Evolutionary conservation across 2,329 filamentous ascomycete genomes (phyloP), one percentile per base, ranked within the genome.

Genomic region (Aspergillus quadrilineatus): DNA sequence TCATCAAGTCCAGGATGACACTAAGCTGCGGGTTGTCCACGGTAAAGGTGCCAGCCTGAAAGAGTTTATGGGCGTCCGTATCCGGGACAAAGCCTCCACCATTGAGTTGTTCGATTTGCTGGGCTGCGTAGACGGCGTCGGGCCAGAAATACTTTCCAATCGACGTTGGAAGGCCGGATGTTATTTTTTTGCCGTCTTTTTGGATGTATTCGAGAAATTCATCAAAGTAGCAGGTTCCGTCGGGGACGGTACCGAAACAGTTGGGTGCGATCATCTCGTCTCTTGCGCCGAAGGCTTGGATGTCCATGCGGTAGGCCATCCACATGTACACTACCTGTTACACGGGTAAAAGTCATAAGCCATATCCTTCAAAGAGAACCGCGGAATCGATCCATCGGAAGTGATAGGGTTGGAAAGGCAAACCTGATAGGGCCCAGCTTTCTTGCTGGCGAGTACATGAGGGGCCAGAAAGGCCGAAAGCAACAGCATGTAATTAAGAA

Each of bases 181-280:
- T 37, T 6, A 51, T 32, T 5, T n/a, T 3, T 6, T 32, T 14
- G 2, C 37, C 28, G 26, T 43, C 10, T 2, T 37, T 12, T 34
- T 51, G 49, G 10, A 41, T 12, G n/a, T 34, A 32, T 14, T 43
- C 3, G 22, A 51, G 17, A 37, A 51, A 43, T 22, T 51, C 49
- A n/a, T 51, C 49, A n/a, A 51, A 42, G 14, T 42, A 43, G 22
- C 49, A 51, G 28, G 10, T 36, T 14, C 37, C 49, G 26, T 42
- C 49, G 6, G 49, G 37, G n/a, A 22, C 49, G 28, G n/a, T 43
- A n/a, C 49, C 49, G 8, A 14, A 17, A 6, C 37, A 34, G 15
- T 32, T 32, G 10, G 49, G 34, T 4, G 49, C 37, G 3, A 51
- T 34, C 12, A 17, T 42, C 4, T 42, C n/a, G 9, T 42, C 12